Base-by-base conservation (phyloP, 2,329 filamentous ascomycete genomes). In the Stromatinia cepivora region DNA sequence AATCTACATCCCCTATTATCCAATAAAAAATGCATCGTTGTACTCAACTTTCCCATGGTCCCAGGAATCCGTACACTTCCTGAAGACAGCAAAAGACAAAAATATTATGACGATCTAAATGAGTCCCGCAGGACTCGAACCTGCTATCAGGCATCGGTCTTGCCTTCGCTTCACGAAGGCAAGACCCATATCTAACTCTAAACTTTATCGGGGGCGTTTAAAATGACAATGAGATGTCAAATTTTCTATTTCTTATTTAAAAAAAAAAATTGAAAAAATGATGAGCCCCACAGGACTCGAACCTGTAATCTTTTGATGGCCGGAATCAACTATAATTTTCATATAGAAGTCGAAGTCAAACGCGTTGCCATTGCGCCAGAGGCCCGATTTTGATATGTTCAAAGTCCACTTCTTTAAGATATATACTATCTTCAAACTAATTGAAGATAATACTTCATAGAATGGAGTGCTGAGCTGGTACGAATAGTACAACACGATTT, bases 291-390 rank as follows among this genome's bases (percentile, higher is more conserved):
- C 61, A 52, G 61, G 61, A 15, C 15, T 64, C 61, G 61, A 64
- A 64, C 61, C 61, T 52, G 46, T n/a, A 64, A 52, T 64, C 61
- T 64, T 64, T 64, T 64, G 61, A 64, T 64, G 42, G 58, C 17
- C 45, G 50, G 0, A 1, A 42, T 42, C 39, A 42, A 13, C 61
- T 52, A 13, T 64, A 52, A 52, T 64, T 28, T 22, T 31, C 42
- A 64, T n/a, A 64, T 22, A 64, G 61, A 39, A 64, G 9, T 64
- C 61, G 61, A 64, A 64, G 61, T 64, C 61, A 64, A 64, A 64
- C 61, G 61, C 61, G 61, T 64, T 64, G 46, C 61, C 61, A 64
- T 64, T 64, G 61, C 61, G 61, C 61, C 61, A 64, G 46, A 39
- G 42, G 61, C 61, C 61, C 46, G 4, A 20, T 28, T 5, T 64